A percentile compares a stretch with the other conserved stretches of the same genome.
These are phyloP conservation scores for Ascochyta koolunga DNA, from an alignment of 2,329 filamentous ascomycete genomes.

Conservation along the genomic window DNA sequence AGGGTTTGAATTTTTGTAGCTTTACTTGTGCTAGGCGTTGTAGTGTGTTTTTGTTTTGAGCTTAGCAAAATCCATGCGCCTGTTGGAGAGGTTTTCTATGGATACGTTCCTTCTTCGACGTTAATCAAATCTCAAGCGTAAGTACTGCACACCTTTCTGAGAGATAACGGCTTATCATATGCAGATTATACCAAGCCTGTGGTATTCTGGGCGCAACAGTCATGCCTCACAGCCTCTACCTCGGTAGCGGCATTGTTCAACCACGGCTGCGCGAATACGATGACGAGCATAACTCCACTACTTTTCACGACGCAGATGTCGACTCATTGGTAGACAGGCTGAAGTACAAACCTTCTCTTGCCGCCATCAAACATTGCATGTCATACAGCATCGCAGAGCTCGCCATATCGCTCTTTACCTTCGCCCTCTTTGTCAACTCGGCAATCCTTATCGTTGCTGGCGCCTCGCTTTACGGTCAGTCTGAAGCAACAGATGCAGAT, in stretches of 20 bases:
- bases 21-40: conserved; percentile 60
- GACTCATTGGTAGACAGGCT: conserved; percentile 46
- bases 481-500: conserved; percentile 70
- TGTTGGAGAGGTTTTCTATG: conserved; percentile 59
- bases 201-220: conserved; percentile 78
- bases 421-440: conserved; percentile 84
- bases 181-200: conserved; percentile 65
- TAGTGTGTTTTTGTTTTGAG: conserved; percentile 63
- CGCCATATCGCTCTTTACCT: conserved; percentile 75
- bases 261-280: conserved; percentile 52
- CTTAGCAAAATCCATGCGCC: conserved; percentile 60
- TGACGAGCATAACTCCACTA: conserved; percentile 16
- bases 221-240: conserved; percentile 66
- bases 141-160: neutral
- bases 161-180: conserved; percentile 9
- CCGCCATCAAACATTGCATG: conserved; percentile 75
- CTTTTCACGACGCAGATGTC: conserved; percentile 1
- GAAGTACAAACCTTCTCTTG: conserved; percentile 72
- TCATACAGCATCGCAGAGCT: conserved; percentile 76
- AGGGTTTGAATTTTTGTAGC: conserved; percentile 63
- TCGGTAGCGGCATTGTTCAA: conserved; percentile 63
- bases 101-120: conserved; percentile 61
- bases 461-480: conserved; percentile 68
- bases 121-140: conserved; percentile 59
- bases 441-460: conserved; percentile 83